Evolutionary conservation across 2,329 filamentous ascomycete species (phyloP).

Genomic region (Penicillium sp.): DNA sequence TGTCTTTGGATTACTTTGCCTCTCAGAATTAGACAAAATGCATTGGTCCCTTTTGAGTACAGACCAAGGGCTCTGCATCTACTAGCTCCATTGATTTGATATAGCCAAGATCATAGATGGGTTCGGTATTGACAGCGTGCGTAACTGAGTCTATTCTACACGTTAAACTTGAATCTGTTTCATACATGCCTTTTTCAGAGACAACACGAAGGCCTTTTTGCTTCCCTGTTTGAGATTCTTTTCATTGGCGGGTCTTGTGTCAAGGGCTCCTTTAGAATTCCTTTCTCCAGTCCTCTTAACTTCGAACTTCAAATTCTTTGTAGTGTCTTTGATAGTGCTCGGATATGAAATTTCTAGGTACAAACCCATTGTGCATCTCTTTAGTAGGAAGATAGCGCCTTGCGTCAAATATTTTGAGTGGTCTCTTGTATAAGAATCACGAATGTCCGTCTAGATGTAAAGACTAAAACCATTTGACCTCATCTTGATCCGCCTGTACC

Average conservation of each 20-base stretch:
- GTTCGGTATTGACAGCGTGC: background rate
- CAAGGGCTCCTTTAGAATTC: background rate
- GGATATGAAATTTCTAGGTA: background rate
- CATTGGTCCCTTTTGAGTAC: background rate
- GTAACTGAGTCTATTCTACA: background rate
- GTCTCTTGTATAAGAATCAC: background rate
- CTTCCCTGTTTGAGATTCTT: background rate
- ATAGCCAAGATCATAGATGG: background rate
- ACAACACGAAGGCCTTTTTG: background rate
- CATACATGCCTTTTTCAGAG: background rate
- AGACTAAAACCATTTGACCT: background rate
- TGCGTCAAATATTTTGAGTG: background rate
- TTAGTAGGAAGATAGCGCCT: too few relatives aligned
- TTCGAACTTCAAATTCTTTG: background rate
- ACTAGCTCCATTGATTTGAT: background rate
- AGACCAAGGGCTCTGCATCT: background rate
- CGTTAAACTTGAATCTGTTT: background rate
- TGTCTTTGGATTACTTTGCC: slow-evolving; percentile 11
- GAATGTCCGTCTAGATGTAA: background rate
- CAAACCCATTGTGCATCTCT: too few relatives aligned
- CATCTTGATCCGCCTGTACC: background rate
- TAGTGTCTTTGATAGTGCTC: background rate
- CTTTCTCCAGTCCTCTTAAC: background rate
- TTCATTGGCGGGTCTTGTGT: background rate
- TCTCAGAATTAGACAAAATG: background rate